phyloP scores from a whole-genome alignment of 352 stramenopile genomes.

The Phytopythium boreale region DNA sequence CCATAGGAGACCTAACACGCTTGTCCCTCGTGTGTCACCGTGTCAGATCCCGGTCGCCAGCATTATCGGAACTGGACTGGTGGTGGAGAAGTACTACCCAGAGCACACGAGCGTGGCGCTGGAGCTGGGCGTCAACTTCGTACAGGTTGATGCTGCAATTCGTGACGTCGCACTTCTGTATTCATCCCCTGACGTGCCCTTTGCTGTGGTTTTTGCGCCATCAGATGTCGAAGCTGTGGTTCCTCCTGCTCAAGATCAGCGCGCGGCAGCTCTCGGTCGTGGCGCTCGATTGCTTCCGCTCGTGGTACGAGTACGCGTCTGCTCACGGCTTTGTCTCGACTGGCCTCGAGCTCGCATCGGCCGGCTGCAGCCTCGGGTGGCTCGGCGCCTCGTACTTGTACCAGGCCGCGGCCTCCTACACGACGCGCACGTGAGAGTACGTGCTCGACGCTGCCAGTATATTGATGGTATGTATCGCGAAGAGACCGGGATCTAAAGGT shows the following conservation, averaged over 20 bases:
- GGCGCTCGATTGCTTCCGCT: constrained; percentile 58
- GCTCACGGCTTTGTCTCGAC: constrained; percentile 67
- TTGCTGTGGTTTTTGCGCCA: background rate
- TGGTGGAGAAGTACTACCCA: constrained; percentile 79
- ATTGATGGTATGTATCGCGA: too few species aligned
- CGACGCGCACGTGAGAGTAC: constrained; percentile 13
- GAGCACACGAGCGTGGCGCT: constrained; percentile 65
- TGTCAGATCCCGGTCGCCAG: constrained; percentile 67
- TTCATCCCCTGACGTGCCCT: constrained; percentile 2
- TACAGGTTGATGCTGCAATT: constrained; percentile 36
- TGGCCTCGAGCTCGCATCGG: constrained; percentile 60
- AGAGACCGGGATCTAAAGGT: too few species aligned
- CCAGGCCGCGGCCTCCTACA: constrained; percentile 39
- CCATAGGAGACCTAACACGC: background rate
- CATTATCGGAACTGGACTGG: constrained; percentile 61
- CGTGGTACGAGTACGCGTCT: constrained; percentile 71
- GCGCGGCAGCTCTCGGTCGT: constrained; percentile 64
- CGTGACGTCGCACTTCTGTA: background rate
- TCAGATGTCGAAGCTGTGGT: constrained; percentile 79
- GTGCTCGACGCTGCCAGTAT: too few species aligned
- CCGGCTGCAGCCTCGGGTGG: constrained; percentile 60
- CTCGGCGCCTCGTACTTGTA: constrained; percentile 60
- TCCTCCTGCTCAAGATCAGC: constrained; percentile 75
- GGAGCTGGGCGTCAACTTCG: constrained; percentile 68
- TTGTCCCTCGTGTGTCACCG: background rate